Conservation (phyloP, 768 basidiomycete species). For the Leccinum disarticulatum region DNA sequence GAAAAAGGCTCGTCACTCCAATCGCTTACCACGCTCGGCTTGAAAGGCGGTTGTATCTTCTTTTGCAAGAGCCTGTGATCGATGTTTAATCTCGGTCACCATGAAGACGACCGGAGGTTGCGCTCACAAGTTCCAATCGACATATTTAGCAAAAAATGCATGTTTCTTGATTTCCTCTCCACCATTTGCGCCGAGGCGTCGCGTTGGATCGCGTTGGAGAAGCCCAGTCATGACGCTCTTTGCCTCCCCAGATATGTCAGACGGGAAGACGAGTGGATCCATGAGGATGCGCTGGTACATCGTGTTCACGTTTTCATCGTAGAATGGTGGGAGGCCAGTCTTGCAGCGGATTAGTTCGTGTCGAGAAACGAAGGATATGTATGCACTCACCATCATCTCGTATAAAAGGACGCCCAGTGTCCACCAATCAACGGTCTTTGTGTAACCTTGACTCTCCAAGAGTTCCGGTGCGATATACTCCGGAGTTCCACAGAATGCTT, state of each 20-base stretch:
- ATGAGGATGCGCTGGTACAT: constrained; percentile 96
- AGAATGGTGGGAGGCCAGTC: constrained; percentile 97
- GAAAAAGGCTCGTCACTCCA: neutral
- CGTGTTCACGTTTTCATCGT: constrained; percentile 97
- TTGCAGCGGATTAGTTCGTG: constrained; percentile 31
- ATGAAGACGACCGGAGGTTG: neutral
- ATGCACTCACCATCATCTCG: constrained; percentile 80
- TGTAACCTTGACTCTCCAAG: constrained; percentile 94
- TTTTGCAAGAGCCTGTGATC: constrained; percentile 70
- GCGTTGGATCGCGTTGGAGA: constrained; percentile 83
- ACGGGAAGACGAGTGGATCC: constrained; percentile 90
- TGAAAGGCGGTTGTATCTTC: constrained; percentile 97
- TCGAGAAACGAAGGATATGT: neutral
- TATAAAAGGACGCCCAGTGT: constrained; percentile 94
- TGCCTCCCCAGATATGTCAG: constrained; percentile 87
- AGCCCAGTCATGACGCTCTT: constrained; percentile 85
- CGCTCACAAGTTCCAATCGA: constrained; percentile 82
- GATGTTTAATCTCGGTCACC: constrained; percentile 2
- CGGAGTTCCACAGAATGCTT: constrained; percentile 97
- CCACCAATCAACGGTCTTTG: constrained; percentile 99
- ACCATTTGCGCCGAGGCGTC: constrained; percentile 87
- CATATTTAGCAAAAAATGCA: constrained; percentile 91
- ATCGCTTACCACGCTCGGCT: constrained; percentile 84
- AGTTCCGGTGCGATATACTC: constrained; percentile 99
- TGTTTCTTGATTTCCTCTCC: constrained; percentile 96